Percentiles rank a stretch among this genome's conserved stretches.
Evolutionary conservation across 495 filamentous ascomycete genomes (phyloP).

Genomic region (Penicillium flavigenum): DNA sequence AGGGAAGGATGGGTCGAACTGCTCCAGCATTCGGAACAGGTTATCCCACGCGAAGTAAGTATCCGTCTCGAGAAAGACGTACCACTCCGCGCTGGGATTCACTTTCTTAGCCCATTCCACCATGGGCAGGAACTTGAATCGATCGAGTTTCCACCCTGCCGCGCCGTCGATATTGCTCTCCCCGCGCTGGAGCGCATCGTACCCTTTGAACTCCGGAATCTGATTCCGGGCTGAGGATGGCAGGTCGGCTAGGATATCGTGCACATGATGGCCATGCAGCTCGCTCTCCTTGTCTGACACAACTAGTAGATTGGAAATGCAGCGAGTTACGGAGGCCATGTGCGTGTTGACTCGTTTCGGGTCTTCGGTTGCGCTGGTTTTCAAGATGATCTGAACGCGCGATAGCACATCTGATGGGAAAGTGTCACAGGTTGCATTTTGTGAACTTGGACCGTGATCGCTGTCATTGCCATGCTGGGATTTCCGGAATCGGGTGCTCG

Average conservation of each 20-base stretch:
- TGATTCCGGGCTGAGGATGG: constrained; percentile 29
- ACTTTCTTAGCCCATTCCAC: constrained; percentile 55
- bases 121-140: constrained; percentile 65
- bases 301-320: constrained; percentile 43
- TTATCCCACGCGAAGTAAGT: constrained; percentile 65
- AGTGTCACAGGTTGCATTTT: constrained; percentile 22
- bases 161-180: constrained; percentile 11
- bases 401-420: constrained; percentile 36
- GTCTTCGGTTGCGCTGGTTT: constrained; percentile 38
- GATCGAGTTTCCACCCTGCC: constrained; percentile 58
- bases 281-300: constrained; percentile 43
- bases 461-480: neutral
- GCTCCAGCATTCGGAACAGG: constrained; percentile 53
- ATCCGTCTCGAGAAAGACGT: constrained; percentile 63
- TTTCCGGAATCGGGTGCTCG: constrained; percentile 14
- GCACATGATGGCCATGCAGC: constrained; percentile 33
- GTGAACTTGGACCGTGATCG: neutral
- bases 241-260: constrained; percentile 43
- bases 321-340: constrained; percentile 36
- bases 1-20: constrained; percentile 47
- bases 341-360: constrained; percentile 34
- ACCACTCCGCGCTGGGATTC: constrained; percentile 57
- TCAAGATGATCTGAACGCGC: constrained; percentile 39
- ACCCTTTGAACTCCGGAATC: constrained; percentile 38
- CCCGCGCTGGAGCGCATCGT: constrained; percentile 27